Base-by-base conservation (phyloP, 75 land plant genomes). In the Larix kaempferi region DNA sequence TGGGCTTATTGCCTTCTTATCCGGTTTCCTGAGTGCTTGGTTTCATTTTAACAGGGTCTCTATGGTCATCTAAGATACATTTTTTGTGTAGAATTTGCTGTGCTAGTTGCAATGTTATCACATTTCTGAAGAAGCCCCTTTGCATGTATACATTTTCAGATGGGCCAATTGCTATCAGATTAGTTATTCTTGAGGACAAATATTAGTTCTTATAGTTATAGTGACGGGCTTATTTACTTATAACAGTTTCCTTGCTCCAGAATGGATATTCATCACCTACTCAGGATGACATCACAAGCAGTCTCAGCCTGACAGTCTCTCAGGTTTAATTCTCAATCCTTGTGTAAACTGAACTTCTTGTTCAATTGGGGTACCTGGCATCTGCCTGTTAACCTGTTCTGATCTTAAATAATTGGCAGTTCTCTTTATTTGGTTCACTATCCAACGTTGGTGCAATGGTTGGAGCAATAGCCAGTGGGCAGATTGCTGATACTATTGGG, bases 361-460 rank as follows among this genome's bases (percentile, higher is more conserved):
- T 27, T 74, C 27, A 19, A 22, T 52, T 52, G 23, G 37, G 74
- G 27, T 22, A 22, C 56, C 54, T 22, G 41, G 16, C 11, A 44
- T 55, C 75, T 60, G 21, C 7, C 62, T 21, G 23, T 49, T 49
- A 60, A 27, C 57, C 44, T 56, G 57, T 56, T 52, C 57, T 16
- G 21, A 25, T 52, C 10, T 44, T 73, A 21, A 49, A 52, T 72
- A 22, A 49, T n/a, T 25, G 15, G 21, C 74, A 93, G 96, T 95
- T 82, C 61, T 95, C 96, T 27, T 29, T 85, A 21, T 95, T 93
- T 81, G 98, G 94, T 66, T 95, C 98, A 11, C 84, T 95, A 16
- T 81, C 91, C 14, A 95, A 93, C 78, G 94, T 94, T 13, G 98
- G 98, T 5, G 97, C 94, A 25, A 95, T 95, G 98, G 86, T 94